phyloP scores from a whole-genome alignment of 2,329 filamentous ascomycete species.

The Helminthosporium solani region DNA sequence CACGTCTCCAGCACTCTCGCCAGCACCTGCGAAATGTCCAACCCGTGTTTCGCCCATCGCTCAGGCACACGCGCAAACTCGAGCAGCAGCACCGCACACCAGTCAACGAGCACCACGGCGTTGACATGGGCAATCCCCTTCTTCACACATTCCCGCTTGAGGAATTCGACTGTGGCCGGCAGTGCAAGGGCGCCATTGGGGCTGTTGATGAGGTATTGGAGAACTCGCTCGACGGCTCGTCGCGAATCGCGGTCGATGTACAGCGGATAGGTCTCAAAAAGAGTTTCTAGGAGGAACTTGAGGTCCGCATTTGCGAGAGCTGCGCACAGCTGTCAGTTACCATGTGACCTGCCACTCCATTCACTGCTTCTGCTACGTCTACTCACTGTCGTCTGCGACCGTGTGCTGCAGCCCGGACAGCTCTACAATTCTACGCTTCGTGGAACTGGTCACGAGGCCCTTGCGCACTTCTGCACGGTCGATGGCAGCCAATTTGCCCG shows the following conservation, averaged over 20 bases:
- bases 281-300: slow-evolving; percentile 63
- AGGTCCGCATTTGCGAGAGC: slow-evolving; percentile 48
- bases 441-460: slow-evolving; percentile 50
- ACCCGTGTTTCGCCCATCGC: slow-evolving; percentile 64
- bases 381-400: slow-evolving; percentile 47
- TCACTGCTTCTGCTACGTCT: too few species aligned
- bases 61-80: slow-evolving; percentile 61
- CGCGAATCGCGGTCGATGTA: slow-evolving; percentile 86
- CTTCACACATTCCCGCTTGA: slow-evolving; percentile 75
- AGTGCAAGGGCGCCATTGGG: slow-evolving; percentile 60
- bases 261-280: slow-evolving; percentile 84
- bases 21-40: slow-evolving; percentile 66
- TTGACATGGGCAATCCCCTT: slow-evolving; percentile 73
- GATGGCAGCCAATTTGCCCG: slow-evolving; percentile 29
- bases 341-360: neutral
- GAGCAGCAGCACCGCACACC: slow-evolving; percentile 79
- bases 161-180: slow-evolving; percentile 62
- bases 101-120: slow-evolving; percentile 87
- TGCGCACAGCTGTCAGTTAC: slow-evolving; percentile 8
- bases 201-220: slow-evolving; percentile 65
- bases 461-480: slow-evolving; percentile 41
- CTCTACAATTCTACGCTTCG: slow-evolving; percentile 49
- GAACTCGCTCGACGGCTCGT: slow-evolving; percentile 77
- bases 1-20: slow-evolving; percentile 78
- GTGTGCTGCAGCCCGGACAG: slow-evolving; percentile 48